Evolutionary conservation across 306 rosid species (phyloP), one percentile per base, ranked within the genome.

Genomic region (Sophora flavescens): DNA sequence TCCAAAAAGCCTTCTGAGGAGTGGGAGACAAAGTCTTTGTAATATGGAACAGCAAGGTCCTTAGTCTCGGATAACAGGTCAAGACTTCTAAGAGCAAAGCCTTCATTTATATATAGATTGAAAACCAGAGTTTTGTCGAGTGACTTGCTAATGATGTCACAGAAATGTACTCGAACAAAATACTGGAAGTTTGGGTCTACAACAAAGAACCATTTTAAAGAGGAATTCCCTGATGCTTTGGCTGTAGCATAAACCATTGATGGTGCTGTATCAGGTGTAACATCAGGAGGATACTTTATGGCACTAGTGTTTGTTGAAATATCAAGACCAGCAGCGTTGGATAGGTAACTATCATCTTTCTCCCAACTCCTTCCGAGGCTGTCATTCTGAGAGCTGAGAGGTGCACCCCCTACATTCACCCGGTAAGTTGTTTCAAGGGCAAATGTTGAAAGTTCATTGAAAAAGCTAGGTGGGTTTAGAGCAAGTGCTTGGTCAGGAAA

Each of bases 181-280:
- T 88, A 90, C 66, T 63, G 63, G 72, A 80, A 90, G 47, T 35
- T 67, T 32, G 87, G 89, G 54, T 90, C 86, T 6, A 86, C 90
- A 0, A 58, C 9, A 63, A 90, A 84, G 15, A 90, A 89, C 95
- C 95, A 90, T 12, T 10, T 41, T 64, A 41, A 16, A 10, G 17
- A 10, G 16, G 15, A 12, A 6, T 10, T 6, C 22, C 9, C 8
- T 41, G 30, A 10, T 16, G 80, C 77, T 45, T 85, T 85, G 3
- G 91, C 93, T 39, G 90, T 85, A 22, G 93, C 84, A 68, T 89
- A 89, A 67, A 89, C 91, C 87, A 75, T 77, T 48, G 77, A 75
- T 4, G 91, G 91, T 10, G 91, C 93, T 3, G 69, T 81, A 13
- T 79, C 87, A 4, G 87, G 86, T 14, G 84, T 80, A 54, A 79